Evolutionary conservation across 108 stramenopile genomes (phyloP), one percentile per base, ranked within the genome.

Genomic region (Discostella pseudostelligera): DNA sequence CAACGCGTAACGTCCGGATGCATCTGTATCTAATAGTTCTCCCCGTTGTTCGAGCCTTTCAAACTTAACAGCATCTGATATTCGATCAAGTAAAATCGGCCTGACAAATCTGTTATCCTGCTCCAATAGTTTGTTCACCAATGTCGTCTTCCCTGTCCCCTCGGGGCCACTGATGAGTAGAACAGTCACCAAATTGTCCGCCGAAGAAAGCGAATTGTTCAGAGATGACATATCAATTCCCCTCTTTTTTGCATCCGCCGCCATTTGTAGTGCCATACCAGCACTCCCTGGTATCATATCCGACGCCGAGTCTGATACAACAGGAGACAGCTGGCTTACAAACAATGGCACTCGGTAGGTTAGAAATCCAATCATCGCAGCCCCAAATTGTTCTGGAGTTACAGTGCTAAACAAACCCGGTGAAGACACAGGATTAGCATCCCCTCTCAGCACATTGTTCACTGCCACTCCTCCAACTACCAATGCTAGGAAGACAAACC

Each of bases 271-370:
- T 14, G 70, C 68, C 46, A 73, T 69, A 17, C 32, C 75, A 20
- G 54, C 81, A 29, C 72, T 71, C 56, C 82, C 59, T 17, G 73
- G 73, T 16, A 74, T 13, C 45, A 67, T 56, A 21, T 69, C 76
- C 62, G 62, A 47, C 59, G 77, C 62, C 78, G 61, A 39, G 17
- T 81, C 78, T 45, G 62, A 58, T 17, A 91, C 44, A 9, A 83
- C 80, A 13, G 86, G 87, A 24, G 72, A 48, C 21, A 89, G 45
- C 75, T 94, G 88, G 36, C 74, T 72, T 4, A 79, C 73, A 63
- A 92, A 85, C 24, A 94, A 70, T 20, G 93, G 93, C 11, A 90
- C 21, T 4, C 93, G 82, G 69, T 94, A 94, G 13, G 88, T 88
- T 59, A 94, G 76, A 59, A 92, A 91, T 49, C 93, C 93, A 59